phyloP scores from a whole-genome alignment of 2,329 filamentous ascomycete species.

The Microdochium paspali region DNA sequence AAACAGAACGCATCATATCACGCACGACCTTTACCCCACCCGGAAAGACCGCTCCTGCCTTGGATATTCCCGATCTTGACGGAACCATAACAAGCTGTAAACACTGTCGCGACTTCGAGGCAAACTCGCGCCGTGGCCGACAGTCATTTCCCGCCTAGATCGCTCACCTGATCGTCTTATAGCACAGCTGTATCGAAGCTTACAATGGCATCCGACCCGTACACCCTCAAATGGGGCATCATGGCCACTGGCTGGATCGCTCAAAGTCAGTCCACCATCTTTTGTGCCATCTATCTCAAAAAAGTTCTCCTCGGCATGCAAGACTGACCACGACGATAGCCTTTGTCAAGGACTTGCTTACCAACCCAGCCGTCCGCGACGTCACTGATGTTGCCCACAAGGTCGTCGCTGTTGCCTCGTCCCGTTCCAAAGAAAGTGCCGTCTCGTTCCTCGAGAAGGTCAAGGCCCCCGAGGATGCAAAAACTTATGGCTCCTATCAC shows the following conservation, averaged over 20 bases:
- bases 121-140: too few species aligned
- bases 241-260: conserved; percentile 52
- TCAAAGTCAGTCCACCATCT: conserved; percentile 36
- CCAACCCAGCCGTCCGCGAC: conserved; percentile 59
- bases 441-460: conserved; percentile 63
- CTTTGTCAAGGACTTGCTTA: conserved; percentile 71
- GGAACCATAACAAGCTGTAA: too few species aligned
- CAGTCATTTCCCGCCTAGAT: too few species aligned
- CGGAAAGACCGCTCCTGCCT: too few species aligned
- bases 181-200: conserved; percentile 1
- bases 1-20: too few species aligned
- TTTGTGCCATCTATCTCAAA: neutral
- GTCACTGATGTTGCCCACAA: conserved; percentile 67
- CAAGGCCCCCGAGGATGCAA: conserved; percentile 57
- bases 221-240: conserved; percentile 48
- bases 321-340: conserved; percentile 23
- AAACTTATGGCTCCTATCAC: conserved; percentile 71
- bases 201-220: conserved; percentile 32
- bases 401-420: conserved; percentile 73
- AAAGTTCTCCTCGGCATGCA: neutral
- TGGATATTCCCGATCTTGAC: too few species aligned
- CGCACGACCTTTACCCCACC: too few species aligned
- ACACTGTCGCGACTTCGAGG: too few species aligned
- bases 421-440: conserved; percentile 60
- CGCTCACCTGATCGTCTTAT: too few species aligned